Conservation (phyloP, 2,329 filamentous ascomycete genomes). For the Emmonsia crescens region DNA sequence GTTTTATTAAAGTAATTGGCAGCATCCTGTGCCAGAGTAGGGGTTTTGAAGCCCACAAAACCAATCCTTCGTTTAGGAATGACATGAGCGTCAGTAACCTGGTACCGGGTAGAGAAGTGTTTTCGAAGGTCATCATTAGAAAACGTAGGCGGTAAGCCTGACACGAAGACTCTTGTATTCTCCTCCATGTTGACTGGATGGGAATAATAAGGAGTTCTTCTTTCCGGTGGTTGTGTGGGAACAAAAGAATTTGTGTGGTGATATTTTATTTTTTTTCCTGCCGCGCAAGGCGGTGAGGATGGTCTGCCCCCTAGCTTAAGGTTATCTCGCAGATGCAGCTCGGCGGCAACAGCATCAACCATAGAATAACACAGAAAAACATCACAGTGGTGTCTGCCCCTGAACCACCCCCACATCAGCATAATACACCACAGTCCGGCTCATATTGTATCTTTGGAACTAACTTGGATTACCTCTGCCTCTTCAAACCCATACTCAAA, state of each 20-base stretch:
- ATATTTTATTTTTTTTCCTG: slow-evolving; percentile 16
- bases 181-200: slow-evolving; percentile 35
- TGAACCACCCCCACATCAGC: not conserved
- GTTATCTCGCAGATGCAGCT: not conserved
- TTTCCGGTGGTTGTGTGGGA: slow-evolving; percentile 3
- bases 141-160: slow-evolving; percentile 71
- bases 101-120: slow-evolving; percentile 69
- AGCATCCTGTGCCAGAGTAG: slow-evolving; percentile 68
- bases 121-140: slow-evolving; percentile 76
- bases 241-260: slow-evolving; percentile 22
- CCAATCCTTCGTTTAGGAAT: slow-evolving; percentile 84
- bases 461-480: not conserved
- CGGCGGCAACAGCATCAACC: not conserved
- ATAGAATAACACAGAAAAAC: not conserved
- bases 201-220: not conserved
- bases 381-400: too few species aligned
- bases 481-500: slow-evolving; percentile 5
- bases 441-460: not conserved
- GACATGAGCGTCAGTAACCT: slow-evolving; percentile 85
- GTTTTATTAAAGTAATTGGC: slow-evolving; percentile 93
- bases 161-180: slow-evolving; percentile 64
- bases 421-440: not conserved
- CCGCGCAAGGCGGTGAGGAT: slow-evolving; percentile 26
- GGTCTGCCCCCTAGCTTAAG: slow-evolving; percentile 18
- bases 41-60: slow-evolving; percentile 84